These are phyloP conservation scores for Aspergillus sp. DNA, from an alignment of 2,329 filamentous ascomycete species.

Conservation along the genomic window DNA sequence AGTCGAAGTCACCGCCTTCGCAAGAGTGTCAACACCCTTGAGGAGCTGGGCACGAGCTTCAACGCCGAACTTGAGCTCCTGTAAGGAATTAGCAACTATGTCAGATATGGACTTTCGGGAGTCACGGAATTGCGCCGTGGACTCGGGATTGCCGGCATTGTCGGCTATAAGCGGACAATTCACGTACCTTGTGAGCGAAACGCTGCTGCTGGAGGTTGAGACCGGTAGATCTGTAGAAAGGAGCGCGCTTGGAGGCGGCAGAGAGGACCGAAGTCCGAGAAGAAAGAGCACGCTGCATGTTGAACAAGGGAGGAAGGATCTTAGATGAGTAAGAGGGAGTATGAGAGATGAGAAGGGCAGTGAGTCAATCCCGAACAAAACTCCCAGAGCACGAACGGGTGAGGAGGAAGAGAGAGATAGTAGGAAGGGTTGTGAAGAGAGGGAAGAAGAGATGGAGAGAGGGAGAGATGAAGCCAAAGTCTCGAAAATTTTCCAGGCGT, in stretches of 20 bases:
- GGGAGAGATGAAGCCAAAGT: constrained; percentile 35
- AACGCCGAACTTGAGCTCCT: constrained; percentile 98
- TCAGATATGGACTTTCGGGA: constrained; percentile 23
- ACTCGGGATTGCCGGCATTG: constrained; percentile 2
- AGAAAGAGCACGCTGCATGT: constrained; percentile 94
- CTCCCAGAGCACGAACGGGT: constrained; percentile 32
- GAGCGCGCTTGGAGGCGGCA: constrained; percentile 54
- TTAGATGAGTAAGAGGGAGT: constrained; percentile 21
- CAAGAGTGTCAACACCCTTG: constrained; percentile 92
- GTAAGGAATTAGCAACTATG: constrained; percentile 13
- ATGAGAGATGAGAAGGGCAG: constrained; percentile 20
- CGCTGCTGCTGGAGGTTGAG: constrained; percentile 82
- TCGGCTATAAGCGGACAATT: background rate
- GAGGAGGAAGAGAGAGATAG: constrained; percentile 24
- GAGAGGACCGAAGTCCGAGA: constrained; percentile 80
- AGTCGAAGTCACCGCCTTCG: constrained; percentile 92
- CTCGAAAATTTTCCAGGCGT: constrained; percentile 42
- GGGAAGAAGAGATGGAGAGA: constrained; percentile 28
- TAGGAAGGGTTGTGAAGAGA: constrained; percentile 25
- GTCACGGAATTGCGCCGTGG: constrained; percentile 13
- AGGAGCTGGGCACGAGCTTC: constrained; percentile 87
- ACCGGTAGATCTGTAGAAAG: constrained; percentile 61
- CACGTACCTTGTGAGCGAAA: constrained; percentile 91
- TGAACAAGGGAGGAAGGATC: constrained; percentile 38
- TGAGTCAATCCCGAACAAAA: constrained; percentile 32